Base-by-base conservation (phyloP, 1,284 basidiomycete genomes). In the Marasmius oreades region DNA sequence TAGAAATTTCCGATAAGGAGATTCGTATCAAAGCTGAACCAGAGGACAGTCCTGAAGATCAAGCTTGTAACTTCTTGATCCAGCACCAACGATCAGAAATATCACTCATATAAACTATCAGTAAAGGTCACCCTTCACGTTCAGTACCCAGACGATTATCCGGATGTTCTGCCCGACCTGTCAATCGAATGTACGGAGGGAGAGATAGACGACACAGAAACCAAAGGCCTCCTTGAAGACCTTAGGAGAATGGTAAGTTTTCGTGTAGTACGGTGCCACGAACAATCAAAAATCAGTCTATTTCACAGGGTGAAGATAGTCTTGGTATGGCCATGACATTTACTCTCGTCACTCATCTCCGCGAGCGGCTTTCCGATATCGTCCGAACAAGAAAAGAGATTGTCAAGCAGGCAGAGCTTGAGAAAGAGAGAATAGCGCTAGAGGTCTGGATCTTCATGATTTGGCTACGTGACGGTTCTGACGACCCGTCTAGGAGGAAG, bases 251-350 rank as follows among this genome's bases (percentile, higher is more conserved):
- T 90, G 64, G 93, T 92, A 71, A 61, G 86, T 77, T 39, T 18
- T 18, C 46, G 22, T 8, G 16, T 28, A 11, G 14, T 26, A 43
- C 51, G 20, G 50, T 5, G n/a, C 44, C 28, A 5, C 10, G 28
- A 10, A 31, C 28, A 10, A 31, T 31, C 28, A 31, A 31, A 31
- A 4, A 4, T 5, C 4, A 10, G 4, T 10, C 10, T 5, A 31
- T 31, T 10, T 56, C 61, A 16, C 62, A 95, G 92, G 95, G 90
- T 26, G 84, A 90, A 67, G 95, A 98, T 67, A 95, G 92, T 64
- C 68, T 94, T 23, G 95, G 95, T 37, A 96, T 98, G 89, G 94
- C 96, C 1, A 98, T 98, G 95, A 95, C 94, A 11, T 99, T 98
- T 68, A 93, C 95, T 0, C 79, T 99, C 5, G 90, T 94, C 3